Evolutionary conservation across 352 stramenopile species (phyloP).

Genomic region (Bremia lactucae): DNA sequence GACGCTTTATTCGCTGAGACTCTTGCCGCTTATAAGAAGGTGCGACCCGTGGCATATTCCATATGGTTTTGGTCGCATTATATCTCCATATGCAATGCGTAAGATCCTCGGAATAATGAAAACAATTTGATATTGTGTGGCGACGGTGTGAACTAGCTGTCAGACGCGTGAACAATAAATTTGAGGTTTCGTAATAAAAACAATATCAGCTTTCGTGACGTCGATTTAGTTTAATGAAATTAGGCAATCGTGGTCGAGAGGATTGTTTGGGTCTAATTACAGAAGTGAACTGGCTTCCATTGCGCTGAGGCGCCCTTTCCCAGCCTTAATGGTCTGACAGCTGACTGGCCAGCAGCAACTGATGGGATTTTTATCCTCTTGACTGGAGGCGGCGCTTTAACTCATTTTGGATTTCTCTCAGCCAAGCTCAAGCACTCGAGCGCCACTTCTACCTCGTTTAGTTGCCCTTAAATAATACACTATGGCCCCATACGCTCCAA

Average conservation of each 20-base stretch:
- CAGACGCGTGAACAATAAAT: no score
- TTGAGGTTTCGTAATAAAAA: no score
- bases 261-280: no score
- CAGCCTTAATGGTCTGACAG: constrained; percentile 3
- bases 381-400: constrained; percentile 21
- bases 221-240: no score
- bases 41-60: no score
- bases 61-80: no score
- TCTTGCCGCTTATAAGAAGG: neutral
- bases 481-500: constrained; percentile 78
- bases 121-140: no score
- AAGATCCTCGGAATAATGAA: no score
- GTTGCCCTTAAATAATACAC: constrained; percentile 24
- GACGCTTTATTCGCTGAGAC: neutral
- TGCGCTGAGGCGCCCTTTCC: constrained; percentile 12
- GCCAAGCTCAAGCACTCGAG: constrained; percentile 30
- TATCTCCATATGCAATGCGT: no score
- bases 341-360: constrained; percentile 26
- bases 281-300: no score
- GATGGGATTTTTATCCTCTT: constrained; percentile 16
- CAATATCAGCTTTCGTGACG: no score
- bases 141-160: no score
- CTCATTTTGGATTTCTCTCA: constrained; percentile 80
- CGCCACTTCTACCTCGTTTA: constrained; percentile 16
- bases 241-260: neutral